Base-by-base conservation (phyloP, 805 yeast genomes). In the Ogataea corticis region DNA sequence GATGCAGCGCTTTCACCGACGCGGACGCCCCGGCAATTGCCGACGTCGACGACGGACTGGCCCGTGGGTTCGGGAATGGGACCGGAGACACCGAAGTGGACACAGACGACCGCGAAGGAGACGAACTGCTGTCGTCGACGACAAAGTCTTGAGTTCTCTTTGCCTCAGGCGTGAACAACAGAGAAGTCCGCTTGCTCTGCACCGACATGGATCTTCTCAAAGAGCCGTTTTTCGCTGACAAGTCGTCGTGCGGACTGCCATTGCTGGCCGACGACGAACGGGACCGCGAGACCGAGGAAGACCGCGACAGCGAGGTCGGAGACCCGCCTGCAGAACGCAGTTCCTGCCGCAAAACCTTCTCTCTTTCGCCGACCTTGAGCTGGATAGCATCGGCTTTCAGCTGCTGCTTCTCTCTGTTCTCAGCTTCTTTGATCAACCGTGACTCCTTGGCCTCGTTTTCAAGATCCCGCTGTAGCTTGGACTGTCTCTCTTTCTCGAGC, bases 11-110 rank as follows among this genome's bases (percentile, higher is more conserved):
- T 25, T 44, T 56, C n/a, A 54, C 51, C 2, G 62, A 56, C 4
- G 62, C 62, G 35, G 55, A 50, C 4, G 61, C 62, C 14, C 62
- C 62, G 2, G 62, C 61, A 13, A 54, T 34, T 1, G 59, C 58
- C 7, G 55, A 48, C 10, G 34, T 35, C 13, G 53, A 34, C 2
- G 40, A 33, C 13, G 48, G 53, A 32, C 42, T 41, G 28, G 35
- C 33, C 27, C 36, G 33, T 7, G 46, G 42, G 21, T 45, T 45
- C 19, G 55, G 57, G 29, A 46, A 48, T 15, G 50, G 52, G 14
- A 41, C 34, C 1, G 54, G 51, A 9, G 51, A 44, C 2, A 46
- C 42, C 10, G 40, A 27, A 29, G 42, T 18, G 1, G 31, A 33
- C 6, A 46, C 23, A 2, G 39, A n/a, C n/a, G 45, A n/a, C 15